These are phyloP conservation scores for Hypoxylon fragiforme DNA, from an alignment of 495 filamentous ascomycete species.

Conservation along the genomic window DNA sequence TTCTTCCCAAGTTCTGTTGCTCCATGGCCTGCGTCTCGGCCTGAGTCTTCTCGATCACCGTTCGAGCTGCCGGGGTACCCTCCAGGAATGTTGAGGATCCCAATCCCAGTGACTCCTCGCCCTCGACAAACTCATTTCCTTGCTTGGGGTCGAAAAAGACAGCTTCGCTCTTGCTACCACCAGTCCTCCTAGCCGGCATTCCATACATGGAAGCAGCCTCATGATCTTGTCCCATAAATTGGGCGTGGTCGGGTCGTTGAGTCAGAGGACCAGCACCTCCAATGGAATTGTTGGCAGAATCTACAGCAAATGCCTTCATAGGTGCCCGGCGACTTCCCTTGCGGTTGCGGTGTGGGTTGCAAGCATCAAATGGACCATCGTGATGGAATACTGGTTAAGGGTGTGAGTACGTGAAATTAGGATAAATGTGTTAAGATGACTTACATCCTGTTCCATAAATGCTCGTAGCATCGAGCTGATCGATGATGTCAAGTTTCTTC, in stretches of 20 bases:
- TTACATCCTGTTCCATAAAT: constrained; percentile 93
- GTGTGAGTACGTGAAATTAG: constrained; percentile 2
- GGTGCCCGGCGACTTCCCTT: constrained; percentile 81
- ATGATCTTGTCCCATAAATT: constrained; percentile 77
- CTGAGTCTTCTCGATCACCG: constrained; percentile 78
- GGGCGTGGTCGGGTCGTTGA: constrained; percentile 76
- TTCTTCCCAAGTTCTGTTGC: constrained; percentile 77
- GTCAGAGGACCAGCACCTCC: constrained; percentile 87
- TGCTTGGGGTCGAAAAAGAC: constrained; percentile 55
- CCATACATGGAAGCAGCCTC: constrained; percentile 84
- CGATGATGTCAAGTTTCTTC: constrained; percentile 86
- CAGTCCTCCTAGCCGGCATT: constrained; percentile 33
- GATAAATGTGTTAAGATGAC: constrained; percentile 40
- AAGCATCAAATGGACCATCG: constrained; percentile 97
- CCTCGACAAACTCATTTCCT: constrained; percentile 72
- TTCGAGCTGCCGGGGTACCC: constrained; percentile 83
- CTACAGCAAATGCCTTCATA: constrained; percentile 94
- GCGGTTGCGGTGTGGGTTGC: constrained; percentile 92
- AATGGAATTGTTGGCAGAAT: constrained; percentile 86
- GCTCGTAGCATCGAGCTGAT: constrained; percentile 95
- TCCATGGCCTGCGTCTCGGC: constrained; percentile 61
- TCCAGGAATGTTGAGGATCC: constrained; percentile 97
- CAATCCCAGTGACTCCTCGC: constrained; percentile 79
- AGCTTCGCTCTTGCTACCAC: constrained; percentile 42
- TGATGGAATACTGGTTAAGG: constrained; percentile 84